Percentiles rank a stretch among this genome's conserved stretches.
Conservation (phyloP, 352 stramenopile genomes). For the Pythium phragmitis region DNA sequence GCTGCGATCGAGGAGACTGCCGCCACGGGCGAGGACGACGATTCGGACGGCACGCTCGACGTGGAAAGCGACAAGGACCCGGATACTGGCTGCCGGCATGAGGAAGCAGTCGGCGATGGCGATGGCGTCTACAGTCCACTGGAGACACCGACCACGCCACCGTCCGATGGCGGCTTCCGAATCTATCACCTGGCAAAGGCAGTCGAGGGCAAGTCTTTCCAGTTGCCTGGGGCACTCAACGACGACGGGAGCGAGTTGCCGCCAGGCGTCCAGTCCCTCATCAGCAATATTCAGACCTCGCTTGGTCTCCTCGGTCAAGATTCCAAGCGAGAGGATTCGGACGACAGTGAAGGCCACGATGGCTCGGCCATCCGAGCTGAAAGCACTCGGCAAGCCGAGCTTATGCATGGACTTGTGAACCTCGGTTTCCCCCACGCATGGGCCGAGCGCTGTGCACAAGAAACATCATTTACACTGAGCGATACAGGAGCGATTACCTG, state of each 20-base stretch:
- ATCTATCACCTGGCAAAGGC: constrained; percentile 3
- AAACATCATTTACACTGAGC: constrained; percentile 41
- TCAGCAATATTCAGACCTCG: too few relatives aligned
- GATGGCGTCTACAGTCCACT: neutral
- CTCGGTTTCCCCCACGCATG: constrained; percentile 88
- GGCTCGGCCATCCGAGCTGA: neutral
- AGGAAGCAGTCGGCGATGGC: neutral
- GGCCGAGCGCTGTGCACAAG: constrained; percentile 55
- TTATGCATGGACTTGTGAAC: constrained; percentile 74
- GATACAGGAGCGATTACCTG: constrained; percentile 81
- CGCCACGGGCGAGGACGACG: neutral
- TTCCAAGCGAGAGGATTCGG: neutral
- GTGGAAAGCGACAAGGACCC: neutral
- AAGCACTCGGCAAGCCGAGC: constrained; percentile 31
- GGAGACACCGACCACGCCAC: constrained; percentile 3
- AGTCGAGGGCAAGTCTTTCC: neutral
- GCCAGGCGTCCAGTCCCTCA: too few relatives aligned
- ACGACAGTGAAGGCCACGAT: constrained; percentile 1
- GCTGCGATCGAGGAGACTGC: constrained; percentile 7
- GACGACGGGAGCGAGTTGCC: neutral
- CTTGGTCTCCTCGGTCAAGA: too few relatives aligned
- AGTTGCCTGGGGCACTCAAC: constrained; percentile 2
- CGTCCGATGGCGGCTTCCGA: neutral
- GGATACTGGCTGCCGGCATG: neutral
- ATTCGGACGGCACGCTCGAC: neutral